phyloP scores from a whole-genome alignment of 148 eudicot species.

The Bassia scoparia region DNA sequence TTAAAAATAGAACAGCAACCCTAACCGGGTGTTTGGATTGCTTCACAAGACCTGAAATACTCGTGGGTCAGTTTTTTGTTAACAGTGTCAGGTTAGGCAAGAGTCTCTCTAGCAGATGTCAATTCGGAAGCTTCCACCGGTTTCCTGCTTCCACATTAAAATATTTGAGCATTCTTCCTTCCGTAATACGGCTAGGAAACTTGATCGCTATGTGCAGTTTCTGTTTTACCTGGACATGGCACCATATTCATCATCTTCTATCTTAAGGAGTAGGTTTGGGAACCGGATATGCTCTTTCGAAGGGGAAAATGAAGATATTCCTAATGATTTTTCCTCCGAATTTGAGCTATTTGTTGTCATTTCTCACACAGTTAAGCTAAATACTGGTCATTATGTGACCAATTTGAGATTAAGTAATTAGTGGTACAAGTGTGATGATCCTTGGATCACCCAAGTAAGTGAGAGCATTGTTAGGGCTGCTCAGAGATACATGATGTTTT shows the following conservation, averaged over 20 bases:
- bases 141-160: slow-evolving; percentile 56
- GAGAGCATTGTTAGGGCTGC: slow-evolving; percentile 58
- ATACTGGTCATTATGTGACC: slow-evolving; percentile 64
- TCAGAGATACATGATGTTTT: slow-evolving; percentile 55
- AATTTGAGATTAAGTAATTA: slow-evolving; percentile 47
- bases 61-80: slow-evolving; percentile 60
- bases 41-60: slow-evolving; percentile 57
- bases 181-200: slow-evolving; percentile 47
- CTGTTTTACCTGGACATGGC: slow-evolving; percentile 63
- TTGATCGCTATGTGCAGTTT: slow-evolving; percentile 54
- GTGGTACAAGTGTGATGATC: slow-evolving; percentile 75
- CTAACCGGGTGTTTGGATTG: slow-evolving; percentile 52
- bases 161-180: slow-evolving; percentile 58
- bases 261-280: slow-evolving; percentile 52
- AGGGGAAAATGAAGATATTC: slow-evolving; percentile 42
- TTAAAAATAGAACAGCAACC: slow-evolving; percentile 29
- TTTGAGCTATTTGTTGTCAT: slow-evolving; percentile 68
- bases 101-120: slow-evolving; percentile 70
- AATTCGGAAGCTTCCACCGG: slow-evolving; percentile 47
- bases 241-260: slow-evolving; percentile 53
- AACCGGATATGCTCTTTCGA: slow-evolving; percentile 47
- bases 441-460: slow-evolving; percentile 62
- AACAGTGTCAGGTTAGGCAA: slow-evolving; percentile 47
- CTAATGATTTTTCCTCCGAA: slow-evolving; percentile 41
- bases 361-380: slow-evolving; percentile 62